phyloP scores from a whole-genome alignment of 164 flowering plant genomes.

The Umbilicus rupestris region DNA sequence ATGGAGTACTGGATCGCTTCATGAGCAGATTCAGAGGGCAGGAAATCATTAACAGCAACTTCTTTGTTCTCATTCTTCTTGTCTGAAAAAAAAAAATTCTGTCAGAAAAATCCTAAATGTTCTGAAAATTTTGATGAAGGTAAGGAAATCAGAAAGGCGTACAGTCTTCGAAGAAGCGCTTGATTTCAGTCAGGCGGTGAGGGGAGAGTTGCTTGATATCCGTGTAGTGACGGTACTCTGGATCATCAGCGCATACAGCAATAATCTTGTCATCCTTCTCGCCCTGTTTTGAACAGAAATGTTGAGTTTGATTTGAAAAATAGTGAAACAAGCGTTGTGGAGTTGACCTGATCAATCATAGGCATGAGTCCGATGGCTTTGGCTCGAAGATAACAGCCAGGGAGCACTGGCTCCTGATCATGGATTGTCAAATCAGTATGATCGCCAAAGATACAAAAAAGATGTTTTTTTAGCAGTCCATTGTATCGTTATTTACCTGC shows the following conservation, averaged over 20 bases:
- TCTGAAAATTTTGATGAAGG: not conserved
- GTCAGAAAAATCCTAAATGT: not conserved
- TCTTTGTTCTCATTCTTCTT: slow-evolving; percentile 11
- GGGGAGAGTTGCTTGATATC: slow-evolving; percentile 9
- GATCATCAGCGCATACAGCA: slow-evolving; percentile 11
- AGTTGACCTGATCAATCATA: slow-evolving; percentile 89
- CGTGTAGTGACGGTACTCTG: slow-evolving; percentile 7
- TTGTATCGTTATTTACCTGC: slow-evolving; percentile 43
- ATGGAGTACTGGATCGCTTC: slow-evolving; percentile 11
- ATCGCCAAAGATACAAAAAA: not conserved
- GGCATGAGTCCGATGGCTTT: slow-evolving; percentile 83
- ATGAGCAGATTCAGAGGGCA: slow-evolving; percentile 7
- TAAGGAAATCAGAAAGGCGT: not conserved
- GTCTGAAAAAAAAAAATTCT: slow-evolving; percentile 2
- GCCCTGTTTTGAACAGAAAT: not conserved
- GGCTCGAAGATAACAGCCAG: slow-evolving; percentile 77
- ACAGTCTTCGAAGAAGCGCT: slow-evolving; percentile 9
- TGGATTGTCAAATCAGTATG: not conserved
- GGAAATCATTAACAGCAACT: not conserved
- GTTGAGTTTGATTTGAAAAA: not conserved
- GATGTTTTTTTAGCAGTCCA: no score
- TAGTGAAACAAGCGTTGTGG: not conserved
- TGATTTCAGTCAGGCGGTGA: slow-evolving; percentile 10
- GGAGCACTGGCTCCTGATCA: slow-evolving; percentile 65
- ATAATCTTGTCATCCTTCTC: slow-evolving; percentile 9